phyloP scores from a whole-genome alignment of 2,329 filamentous ascomycete genomes.

The Cytospora schulzeri region DNA sequence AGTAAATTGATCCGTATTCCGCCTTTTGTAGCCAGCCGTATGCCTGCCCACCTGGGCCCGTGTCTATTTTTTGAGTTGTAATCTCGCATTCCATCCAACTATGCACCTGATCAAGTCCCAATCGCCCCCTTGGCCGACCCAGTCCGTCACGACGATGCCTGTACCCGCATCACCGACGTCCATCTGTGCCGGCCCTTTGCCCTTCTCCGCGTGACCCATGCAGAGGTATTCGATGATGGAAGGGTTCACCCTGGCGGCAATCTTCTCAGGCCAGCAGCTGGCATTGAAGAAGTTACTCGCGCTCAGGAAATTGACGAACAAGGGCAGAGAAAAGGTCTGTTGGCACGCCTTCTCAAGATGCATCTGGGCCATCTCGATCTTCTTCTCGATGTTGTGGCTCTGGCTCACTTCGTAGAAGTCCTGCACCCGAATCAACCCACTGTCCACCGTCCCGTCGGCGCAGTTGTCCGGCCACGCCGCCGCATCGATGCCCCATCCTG shows the following conservation, averaged over 20 bases:
- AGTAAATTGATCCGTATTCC: not conserved
- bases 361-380: slow-evolving; percentile 72
- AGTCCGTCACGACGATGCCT: slow-evolving; percentile 90
- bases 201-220: slow-evolving; percentile 54
- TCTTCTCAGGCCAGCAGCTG: slow-evolving; percentile 89
- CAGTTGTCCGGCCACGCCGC: slow-evolving; percentile 86
- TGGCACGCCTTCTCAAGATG: slow-evolving; percentile 75
- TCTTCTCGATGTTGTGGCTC: slow-evolving; percentile 74
- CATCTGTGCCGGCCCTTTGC: slow-evolving; percentile 51
- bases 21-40: not conserved
- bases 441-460: slow-evolving; percentile 68
- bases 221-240: slow-evolving; percentile 67
- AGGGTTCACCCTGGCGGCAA: slow-evolving; percentile 86
- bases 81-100: slow-evolving; percentile 83
- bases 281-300: slow-evolving; percentile 94
- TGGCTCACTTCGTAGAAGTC: slow-evolving; percentile 91
- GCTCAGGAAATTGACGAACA: slow-evolving; percentile 89
- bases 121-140: slow-evolving; percentile 83
- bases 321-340: slow-evolving; percentile 56
- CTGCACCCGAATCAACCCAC: slow-evolving; percentile 80
- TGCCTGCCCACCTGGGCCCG: not conserved
- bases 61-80: slow-evolving; percentile 47
- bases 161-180: slow-evolving; percentile 72
- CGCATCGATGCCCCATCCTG: slow-evolving; percentile 62
- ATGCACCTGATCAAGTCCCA: slow-evolving; percentile 90